A percentile compares a stretch with the other conserved stretches of the same genome.
phyloP scores from a whole-genome alignment of 1,139 yeast genomes.

The Taphrina populina region DNA sequence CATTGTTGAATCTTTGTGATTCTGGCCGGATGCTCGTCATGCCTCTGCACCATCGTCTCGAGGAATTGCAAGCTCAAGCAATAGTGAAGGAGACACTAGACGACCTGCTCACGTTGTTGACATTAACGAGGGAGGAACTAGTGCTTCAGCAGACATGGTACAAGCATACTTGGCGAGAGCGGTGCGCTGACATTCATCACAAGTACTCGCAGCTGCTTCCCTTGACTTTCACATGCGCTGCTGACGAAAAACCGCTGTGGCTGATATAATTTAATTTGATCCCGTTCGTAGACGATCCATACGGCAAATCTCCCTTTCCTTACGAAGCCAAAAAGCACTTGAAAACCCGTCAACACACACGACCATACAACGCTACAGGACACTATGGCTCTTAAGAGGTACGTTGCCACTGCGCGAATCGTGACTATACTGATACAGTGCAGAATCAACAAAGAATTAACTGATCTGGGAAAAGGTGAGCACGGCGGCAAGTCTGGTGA shows the following conservation, averaged over 20 bases:
- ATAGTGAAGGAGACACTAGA: not conserved
- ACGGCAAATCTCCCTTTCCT: too few relatives aligned
- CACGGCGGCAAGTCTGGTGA: too few relatives aligned
- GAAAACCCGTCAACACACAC: too few relatives aligned
- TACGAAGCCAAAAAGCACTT: too few relatives aligned
- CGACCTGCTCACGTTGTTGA: not conserved
- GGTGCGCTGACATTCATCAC: not conserved
- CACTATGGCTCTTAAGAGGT: slow-evolving; percentile 27
- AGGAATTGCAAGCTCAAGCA: not conserved
- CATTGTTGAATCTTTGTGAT: not conserved
- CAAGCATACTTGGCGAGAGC: not conserved
- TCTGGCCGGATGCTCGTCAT: not conserved
- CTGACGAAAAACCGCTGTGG: too few relatives aligned
- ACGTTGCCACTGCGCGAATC: not conserved
- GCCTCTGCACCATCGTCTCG: not conserved
- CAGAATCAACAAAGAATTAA: slow-evolving; percentile 80
- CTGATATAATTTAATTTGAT: too few relatives aligned
- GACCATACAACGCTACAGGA: too few relatives aligned
- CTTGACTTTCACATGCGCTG: too few relatives aligned
- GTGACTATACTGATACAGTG: not conserved
- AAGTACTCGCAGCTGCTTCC: too few relatives aligned
- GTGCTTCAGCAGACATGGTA: not conserved
- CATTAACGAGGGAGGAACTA: not conserved
- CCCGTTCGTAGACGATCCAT: too few relatives aligned
- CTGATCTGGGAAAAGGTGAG: slow-evolving; percentile 73